A percentile compares a stretch with the other conserved stretches of the same genome.
Conservation (phyloP, 139 green algal species). For the Mychonastes homosphaera region DNA sequence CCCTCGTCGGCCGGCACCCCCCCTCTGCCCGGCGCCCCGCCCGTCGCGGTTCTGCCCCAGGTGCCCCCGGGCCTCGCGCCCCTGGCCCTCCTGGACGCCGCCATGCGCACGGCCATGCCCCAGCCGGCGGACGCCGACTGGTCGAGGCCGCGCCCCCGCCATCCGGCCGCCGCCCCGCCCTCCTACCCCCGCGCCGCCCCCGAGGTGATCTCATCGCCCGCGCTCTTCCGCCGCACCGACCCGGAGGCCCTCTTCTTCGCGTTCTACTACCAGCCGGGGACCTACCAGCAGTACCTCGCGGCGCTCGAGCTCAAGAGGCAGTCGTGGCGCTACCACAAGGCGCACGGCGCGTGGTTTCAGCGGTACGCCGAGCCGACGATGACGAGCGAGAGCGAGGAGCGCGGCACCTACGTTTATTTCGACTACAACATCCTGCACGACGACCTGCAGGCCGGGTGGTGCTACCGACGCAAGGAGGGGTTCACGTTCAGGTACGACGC, state of each 20-base stretch:
- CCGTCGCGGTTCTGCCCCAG: background rate
- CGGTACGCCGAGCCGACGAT: slow-evolving; percentile 81
- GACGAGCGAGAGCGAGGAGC: slow-evolving; percentile 84
- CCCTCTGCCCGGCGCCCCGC: no score
- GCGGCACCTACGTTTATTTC: slow-evolving; percentile 84
- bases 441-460: slow-evolving; percentile 63
- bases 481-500: slow-evolving; percentile 73
- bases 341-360: slow-evolving; percentile 78
- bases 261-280: slow-evolving; percentile 93
- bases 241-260: slow-evolving; percentile 94
- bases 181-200: slow-evolving; percentile 62
- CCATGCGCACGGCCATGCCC: slow-evolving; percentile 47
- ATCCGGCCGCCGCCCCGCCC: slow-evolving; percentile 27
- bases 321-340: slow-evolving; percentile 92
- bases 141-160: slow-evolving; percentile 26
- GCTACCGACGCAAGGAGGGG: slow-evolving; percentile 80
- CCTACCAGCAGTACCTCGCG: slow-evolving; percentile 85
- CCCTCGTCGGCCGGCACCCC: no score
- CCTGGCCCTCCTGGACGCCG: slow-evolving; percentile 12
- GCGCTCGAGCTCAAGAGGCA: slow-evolving; percentile 86
- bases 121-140: slow-evolving; percentile 57
- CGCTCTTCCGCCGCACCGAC: slow-evolving; percentile 86
- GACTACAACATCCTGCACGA: slow-evolving; percentile 76
- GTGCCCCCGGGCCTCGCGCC: slow-evolving; percentile 2
- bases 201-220: slow-evolving; percentile 68